Conservation (phyloP, 495 filamentous ascomycete species). For the Cetradonia linearis region DNA sequence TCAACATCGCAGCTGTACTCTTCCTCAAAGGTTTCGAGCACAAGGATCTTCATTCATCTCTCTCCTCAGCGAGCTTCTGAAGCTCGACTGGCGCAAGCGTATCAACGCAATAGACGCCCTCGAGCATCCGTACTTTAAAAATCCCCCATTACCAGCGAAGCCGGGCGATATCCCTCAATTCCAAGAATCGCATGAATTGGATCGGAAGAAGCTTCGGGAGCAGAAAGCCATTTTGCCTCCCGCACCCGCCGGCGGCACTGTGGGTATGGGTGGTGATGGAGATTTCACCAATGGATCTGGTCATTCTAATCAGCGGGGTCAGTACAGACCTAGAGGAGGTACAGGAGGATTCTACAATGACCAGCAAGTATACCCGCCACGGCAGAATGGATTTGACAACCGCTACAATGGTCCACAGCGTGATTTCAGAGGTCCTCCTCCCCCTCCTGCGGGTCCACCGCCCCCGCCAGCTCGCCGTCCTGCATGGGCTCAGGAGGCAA, state of each 20-base stretch:
- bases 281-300: constrained; percentile 38
- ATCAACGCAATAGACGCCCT: constrained; percentile 93
- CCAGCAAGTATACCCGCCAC: constrained; percentile 16
- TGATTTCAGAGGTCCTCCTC: constrained; percentile 81
- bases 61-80: constrained; percentile 71
- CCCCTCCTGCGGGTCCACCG: constrained; percentile 32
- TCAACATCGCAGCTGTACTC: constrained; percentile 50
- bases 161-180: constrained; percentile 79
- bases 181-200: constrained; percentile 91
- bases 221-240: constrained; percentile 69
- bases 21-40: constrained; percentile 62
- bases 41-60: constrained; percentile 57
- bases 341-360: constrained; percentile 17
- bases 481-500: constrained; percentile 22
- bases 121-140: constrained; percentile 83
- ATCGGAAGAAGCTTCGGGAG: constrained; percentile 76
- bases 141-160: constrained; percentile 62
- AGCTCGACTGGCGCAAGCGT: constrained; percentile 75
- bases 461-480: constrained; percentile 22
- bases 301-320: constrained; percentile 13
- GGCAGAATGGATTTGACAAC: constrained; percentile 19
- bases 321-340: constrained; percentile 15
- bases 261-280: constrained; percentile 62
- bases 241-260: constrained; percentile 78
- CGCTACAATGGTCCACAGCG: constrained; percentile 29